These are phyloP conservation scores for Aspergillus pseudoglaucus DNA, from an alignment of 2,329 filamentous ascomycete genomes.

Conservation along the genomic window DNA sequence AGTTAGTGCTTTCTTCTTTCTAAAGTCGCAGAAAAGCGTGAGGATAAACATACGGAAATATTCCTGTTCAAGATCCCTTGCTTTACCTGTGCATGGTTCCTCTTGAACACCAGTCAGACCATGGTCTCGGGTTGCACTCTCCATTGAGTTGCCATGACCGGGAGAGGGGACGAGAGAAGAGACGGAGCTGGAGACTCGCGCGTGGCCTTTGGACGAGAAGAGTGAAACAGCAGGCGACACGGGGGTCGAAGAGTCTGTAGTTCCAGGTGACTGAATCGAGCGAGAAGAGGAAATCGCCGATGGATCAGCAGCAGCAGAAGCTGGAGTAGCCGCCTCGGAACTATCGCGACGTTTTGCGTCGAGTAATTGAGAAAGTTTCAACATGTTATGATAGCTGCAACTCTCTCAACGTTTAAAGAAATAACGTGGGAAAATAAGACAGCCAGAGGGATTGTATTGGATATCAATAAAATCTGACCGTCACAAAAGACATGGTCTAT, in stretches of 20 bases:
- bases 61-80: constrained; percentile 48
- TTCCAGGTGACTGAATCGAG: constrained; percentile 28
- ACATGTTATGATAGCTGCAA: constrained; percentile 19
- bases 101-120: constrained; percentile 77
- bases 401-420: background rate
- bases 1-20: constrained; percentile 2
- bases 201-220: constrained; percentile 34
- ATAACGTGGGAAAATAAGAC: background rate
- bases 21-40: constrained; percentile 4
- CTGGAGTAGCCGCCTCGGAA: constrained; percentile 20
- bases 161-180: constrained; percentile 66
- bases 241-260: constrained; percentile 29
- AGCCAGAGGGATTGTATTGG: background rate
- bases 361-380: constrained; percentile 28
- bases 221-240: constrained; percentile 36
- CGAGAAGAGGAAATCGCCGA: constrained; percentile 6
- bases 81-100: constrained; percentile 64
- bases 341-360: constrained; percentile 27
- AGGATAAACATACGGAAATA: constrained; percentile 63
- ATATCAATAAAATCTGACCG: no score
- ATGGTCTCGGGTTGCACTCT: constrained; percentile 50
- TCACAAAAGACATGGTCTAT: no score
- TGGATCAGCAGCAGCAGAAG: constrained; percentile 7
- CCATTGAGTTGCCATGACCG: constrained; percentile 44
- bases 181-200: constrained; percentile 56